phyloP scores from a whole-genome alignment of 2,329 filamentous ascomycete genomes.

The Fusarium circinatum region DNA sequence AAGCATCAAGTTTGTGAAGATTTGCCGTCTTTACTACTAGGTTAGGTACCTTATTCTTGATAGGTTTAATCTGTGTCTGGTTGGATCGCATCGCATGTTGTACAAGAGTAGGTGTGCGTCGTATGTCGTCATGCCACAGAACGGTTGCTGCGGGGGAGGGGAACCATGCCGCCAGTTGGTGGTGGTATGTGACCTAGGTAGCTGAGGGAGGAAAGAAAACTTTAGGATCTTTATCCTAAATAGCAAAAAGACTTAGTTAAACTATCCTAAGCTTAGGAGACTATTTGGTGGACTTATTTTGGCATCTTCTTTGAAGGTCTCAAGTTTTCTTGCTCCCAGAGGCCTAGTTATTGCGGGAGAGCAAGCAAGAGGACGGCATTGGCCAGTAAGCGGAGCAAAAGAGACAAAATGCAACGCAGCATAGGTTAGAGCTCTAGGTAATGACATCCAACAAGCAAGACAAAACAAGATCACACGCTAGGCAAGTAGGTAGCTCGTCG shows the following conservation, averaged over 20 bases:
- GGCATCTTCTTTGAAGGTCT: background rate
- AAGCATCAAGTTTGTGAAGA: background rate
- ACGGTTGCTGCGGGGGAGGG: conserved; percentile 29
- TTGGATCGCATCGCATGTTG: conserved; percentile 1
- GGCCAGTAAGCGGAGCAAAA: conserved; percentile 15
- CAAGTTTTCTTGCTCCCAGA: background rate
- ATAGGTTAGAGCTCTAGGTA: conserved; percentile 1
- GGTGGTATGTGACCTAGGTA: conserved; percentile 19
- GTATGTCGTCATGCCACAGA: conserved; percentile 44
- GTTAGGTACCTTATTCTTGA: background rate
- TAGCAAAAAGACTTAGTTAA: background rate
- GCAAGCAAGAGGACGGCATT: conserved; percentile 18
- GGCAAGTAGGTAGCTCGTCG: background rate
- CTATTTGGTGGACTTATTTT: background rate
- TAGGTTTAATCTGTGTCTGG: background rate
- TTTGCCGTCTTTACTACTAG: background rate
- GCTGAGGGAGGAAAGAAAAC: background rate
- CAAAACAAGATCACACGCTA: background rate
- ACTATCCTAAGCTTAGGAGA: background rate
- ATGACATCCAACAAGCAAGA: background rate
- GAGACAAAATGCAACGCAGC: conserved; percentile 5
- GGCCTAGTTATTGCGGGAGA: background rate
- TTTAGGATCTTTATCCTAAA: background rate
- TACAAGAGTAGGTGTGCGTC: conserved; percentile 21
- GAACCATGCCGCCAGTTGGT: conserved; percentile 26